phyloP scores from a whole-genome alignment of 139 green algal genomes.

The Coelastrella sp. region DNA sequence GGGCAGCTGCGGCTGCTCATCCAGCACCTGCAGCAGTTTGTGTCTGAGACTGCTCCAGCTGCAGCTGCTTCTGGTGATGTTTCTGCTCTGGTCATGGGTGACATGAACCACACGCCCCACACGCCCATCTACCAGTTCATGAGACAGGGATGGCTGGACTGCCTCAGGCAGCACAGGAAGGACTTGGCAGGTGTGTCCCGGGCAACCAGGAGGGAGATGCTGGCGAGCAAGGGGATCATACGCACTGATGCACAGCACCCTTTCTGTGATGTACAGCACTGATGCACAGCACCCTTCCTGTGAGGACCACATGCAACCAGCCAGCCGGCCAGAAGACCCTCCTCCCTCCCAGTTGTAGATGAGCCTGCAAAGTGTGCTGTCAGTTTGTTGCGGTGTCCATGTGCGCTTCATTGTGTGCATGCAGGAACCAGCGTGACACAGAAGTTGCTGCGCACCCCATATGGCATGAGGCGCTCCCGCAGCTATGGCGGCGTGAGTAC shows the following conservation, averaged over 20 bases:
- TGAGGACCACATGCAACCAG: too few relatives aligned
- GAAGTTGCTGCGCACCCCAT: background rate
- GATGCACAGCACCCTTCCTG: too few relatives aligned
- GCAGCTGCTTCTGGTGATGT: background rate
- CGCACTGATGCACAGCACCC: too few relatives aligned
- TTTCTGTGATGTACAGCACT: too few relatives aligned
- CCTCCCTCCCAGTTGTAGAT: too few relatives aligned
- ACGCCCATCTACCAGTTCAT: conserved; percentile 44
- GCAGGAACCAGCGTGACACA: background rate
- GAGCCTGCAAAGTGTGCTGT: too few relatives aligned
- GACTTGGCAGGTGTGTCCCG: conserved; percentile 19
- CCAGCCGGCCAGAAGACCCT: too few relatives aligned
- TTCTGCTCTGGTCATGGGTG: conserved; percentile 2
- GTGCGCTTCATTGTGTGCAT: background rate
- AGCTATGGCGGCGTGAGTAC: background rate
- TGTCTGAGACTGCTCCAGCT: background rate
- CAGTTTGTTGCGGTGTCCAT: too few relatives aligned
- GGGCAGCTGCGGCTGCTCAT: conserved; percentile 58
- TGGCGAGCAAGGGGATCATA: too few relatives aligned
- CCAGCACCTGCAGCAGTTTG: conserved; percentile 1
- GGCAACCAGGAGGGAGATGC: too few relatives aligned
- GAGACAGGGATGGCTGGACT: conserved; percentile 32
- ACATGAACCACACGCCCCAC: conserved; percentile 23
- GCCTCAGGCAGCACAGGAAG: conserved; percentile 27
- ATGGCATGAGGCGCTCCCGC: background rate